These are phyloP conservation scores for Lodderomyces oxycetoniae DNA, from an alignment of 1,139 yeast species.

Conservation along the genomic window DNA sequence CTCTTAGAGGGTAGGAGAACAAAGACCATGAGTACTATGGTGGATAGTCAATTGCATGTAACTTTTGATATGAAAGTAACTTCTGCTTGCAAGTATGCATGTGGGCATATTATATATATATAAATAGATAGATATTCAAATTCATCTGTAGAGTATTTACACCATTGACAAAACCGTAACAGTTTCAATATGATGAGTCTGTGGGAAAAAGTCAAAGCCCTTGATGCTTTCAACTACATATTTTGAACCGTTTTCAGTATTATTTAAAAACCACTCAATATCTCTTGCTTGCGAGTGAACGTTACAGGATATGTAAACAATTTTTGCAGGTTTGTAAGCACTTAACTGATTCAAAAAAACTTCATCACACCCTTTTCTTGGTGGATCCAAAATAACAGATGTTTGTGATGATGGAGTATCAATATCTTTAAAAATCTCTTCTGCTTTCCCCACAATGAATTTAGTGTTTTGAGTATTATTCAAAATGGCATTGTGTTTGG, in stretches of 20 bases:
- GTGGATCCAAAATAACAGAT: conserved; percentile 91
- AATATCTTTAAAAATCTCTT: conserved; percentile 74
- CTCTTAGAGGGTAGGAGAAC: no score
- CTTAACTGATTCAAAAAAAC: conserved; percentile 80
- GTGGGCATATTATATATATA: no score
- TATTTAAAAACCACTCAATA: conserved; percentile 71
- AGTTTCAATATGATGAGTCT: conserved; percentile 95
- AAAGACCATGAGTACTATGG: background rate
- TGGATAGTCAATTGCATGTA: no score
- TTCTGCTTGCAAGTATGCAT: no score
- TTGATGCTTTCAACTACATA: conserved; percentile 77
- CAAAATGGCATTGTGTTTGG: conserved; percentile 69
- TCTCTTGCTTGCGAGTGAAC: conserved; percentile 98
- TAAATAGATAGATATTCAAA: no score
- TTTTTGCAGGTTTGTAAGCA: conserved; percentile 74
- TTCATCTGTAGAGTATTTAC: conserved; percentile 1
- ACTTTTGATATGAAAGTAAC: no score
- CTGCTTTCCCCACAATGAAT: conserved; percentile 91
- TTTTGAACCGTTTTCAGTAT: conserved; percentile 55
- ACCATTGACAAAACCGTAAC: conserved; percentile 67
- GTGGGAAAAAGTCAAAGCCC: conserved; percentile 97
- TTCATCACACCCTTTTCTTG: conserved; percentile 94
- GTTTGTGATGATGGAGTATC: conserved; percentile 68
- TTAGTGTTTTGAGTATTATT: conserved; percentile 74
- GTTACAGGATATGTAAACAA: conserved; percentile 92